Percentiles rank a stretch among this genome's conserved stretches.
phyloP scores from a whole-genome alignment of 139 green algal genomes.

The Volvox reticuliferus region DNA sequence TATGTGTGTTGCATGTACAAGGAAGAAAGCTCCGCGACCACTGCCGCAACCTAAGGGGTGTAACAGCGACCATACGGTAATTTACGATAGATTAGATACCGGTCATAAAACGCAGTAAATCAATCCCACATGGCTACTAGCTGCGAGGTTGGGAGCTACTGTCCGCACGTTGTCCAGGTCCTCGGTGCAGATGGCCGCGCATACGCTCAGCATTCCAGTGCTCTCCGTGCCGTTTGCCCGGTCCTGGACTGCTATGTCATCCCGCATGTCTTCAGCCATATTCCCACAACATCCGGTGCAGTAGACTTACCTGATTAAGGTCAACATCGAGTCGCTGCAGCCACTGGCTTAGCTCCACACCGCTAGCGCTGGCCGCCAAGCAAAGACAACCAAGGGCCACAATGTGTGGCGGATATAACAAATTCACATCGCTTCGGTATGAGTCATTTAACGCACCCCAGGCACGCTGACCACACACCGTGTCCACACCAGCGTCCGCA shows the following conservation, averaged over 20 bases:
- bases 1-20: conserved; percentile 22
- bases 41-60: conserved; percentile 24
- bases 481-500: conserved; percentile 49
- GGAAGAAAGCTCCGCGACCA: conserved; percentile 38
- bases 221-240: too few species aligned
- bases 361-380: conserved; percentile 60
- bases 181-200: too few species aligned
- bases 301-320: conserved; percentile 23
- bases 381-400: conserved; percentile 76
- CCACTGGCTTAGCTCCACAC: conserved; percentile 43
- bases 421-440: conserved; percentile 67
- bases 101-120: too few species aligned
- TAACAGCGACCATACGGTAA: too few species aligned
- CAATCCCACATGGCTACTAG: too few species aligned
- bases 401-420: conserved; percentile 79
- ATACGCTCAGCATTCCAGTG: too few species aligned
- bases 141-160: too few species aligned
- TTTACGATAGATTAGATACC: too few species aligned
- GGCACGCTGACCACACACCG: conserved; percentile 52
- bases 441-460: conserved; percentile 80
- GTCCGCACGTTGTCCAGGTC: too few species aligned
- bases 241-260: too few species aligned
- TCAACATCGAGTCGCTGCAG: conserved; percentile 43
- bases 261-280: too few species aligned
- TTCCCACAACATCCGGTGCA: too few species aligned